Evolutionary conservation across 2,329 filamentous ascomycete genomes (phyloP).

Genomic region (Leptographium galeiforme): DNA sequence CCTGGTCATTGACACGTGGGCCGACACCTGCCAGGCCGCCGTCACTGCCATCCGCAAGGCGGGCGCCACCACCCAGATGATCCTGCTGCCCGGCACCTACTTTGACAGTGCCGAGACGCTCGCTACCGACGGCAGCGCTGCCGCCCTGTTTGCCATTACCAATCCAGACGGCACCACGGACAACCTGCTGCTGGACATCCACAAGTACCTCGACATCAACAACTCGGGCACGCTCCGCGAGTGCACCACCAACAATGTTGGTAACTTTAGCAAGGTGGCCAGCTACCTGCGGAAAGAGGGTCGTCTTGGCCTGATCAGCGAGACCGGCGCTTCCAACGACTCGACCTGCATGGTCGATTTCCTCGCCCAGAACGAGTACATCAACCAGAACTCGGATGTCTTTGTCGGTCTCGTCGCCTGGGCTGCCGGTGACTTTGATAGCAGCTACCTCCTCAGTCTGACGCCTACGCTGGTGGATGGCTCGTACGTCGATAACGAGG

Average conservation of each 20-base stretch:
- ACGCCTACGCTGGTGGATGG: slow-evolving; percentile 11
- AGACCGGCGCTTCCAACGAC: slow-evolving; percentile 24
- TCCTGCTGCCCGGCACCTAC: slow-evolving; percentile 47
- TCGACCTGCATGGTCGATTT: slow-evolving; percentile 19
- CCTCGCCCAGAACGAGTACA: slow-evolving; percentile 18
- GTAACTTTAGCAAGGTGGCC: slow-evolving; percentile 19
- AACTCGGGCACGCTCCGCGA: slow-evolving; percentile 37
- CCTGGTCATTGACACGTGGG: slow-evolving; percentile 43
- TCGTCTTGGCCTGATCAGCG: slow-evolving; percentile 20
- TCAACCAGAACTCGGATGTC: slow-evolving; percentile 20
- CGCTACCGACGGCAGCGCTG: slow-evolving; percentile 34
- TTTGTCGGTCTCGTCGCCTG: slow-evolving; percentile 17
- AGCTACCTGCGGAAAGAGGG: slow-evolving; percentile 20
- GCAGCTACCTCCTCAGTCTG: slow-evolving; percentile 16
- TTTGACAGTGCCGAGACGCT: slow-evolving; percentile 18
- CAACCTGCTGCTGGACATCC: slow-evolving; percentile 44
- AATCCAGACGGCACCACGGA: slow-evolving; percentile 46
- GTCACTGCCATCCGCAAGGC: slow-evolving; percentile 55
- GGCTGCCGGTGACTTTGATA: slow-evolving; percentile 16
- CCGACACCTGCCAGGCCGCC: slow-evolving; percentile 43
- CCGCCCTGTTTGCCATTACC: slow-evolving; percentile 35
- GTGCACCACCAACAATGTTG: slow-evolving; percentile 36
- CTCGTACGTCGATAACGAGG: slow-evolving; percentile 8
- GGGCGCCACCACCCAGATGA: slow-evolving; percentile 44
- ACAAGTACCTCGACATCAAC: slow-evolving; percentile 47